A percentile compares a stretch with the other conserved stretches of the same genome.
These are phyloP conservation scores for Tricholoma flavovirens DNA, from an alignment of 768 basidiomycete genomes.

Conservation along the genomic window DNA sequence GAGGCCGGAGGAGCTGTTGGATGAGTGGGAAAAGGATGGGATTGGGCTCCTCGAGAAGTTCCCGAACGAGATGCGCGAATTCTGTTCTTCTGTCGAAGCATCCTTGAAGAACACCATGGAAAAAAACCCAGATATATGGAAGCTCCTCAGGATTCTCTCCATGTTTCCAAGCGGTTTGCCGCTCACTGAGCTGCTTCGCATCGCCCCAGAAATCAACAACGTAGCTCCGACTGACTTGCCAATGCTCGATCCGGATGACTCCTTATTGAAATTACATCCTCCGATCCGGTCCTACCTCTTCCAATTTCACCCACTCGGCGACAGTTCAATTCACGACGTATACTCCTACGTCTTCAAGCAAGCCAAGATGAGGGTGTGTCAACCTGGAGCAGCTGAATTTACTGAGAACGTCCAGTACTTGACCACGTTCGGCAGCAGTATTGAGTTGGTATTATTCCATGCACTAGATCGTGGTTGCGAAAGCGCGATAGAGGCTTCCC, in stretches of 20 bases:
- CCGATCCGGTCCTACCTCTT: not conserved
- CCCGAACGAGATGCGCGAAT: too few relatives aligned
- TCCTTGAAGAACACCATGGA: not conserved
- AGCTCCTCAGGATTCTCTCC: slow-evolving; percentile 1
- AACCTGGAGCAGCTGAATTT: slow-evolving; percentile 4
- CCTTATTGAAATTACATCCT: not conserved
- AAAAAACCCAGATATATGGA: slow-evolving; percentile 3
- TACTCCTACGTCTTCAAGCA: slow-evolving; percentile 9
- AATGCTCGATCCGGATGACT: not conserved
- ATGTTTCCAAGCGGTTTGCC: too few relatives aligned
- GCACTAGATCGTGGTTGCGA: too few relatives aligned
- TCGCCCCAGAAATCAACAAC: not conserved
- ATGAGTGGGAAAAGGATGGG: not conserved
- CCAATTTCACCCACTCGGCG: slow-evolving; percentile 5
- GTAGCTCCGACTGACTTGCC: too few relatives aligned
- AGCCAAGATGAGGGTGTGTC: slow-evolving; percentile 4
- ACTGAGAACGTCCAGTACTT: not conserved
- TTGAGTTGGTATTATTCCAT: not conserved
- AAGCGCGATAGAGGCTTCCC: too few relatives aligned
- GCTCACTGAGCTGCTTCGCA: too few relatives aligned
- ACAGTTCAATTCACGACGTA: slow-evolving; percentile 3
- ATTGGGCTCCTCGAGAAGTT: not conserved
- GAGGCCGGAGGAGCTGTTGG: not conserved
- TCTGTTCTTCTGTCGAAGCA: not conserved
- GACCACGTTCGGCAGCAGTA: not conserved